phyloP scores from a whole-genome alignment of 1,139 yeast species.

The Candida tropicalis region DNA sequence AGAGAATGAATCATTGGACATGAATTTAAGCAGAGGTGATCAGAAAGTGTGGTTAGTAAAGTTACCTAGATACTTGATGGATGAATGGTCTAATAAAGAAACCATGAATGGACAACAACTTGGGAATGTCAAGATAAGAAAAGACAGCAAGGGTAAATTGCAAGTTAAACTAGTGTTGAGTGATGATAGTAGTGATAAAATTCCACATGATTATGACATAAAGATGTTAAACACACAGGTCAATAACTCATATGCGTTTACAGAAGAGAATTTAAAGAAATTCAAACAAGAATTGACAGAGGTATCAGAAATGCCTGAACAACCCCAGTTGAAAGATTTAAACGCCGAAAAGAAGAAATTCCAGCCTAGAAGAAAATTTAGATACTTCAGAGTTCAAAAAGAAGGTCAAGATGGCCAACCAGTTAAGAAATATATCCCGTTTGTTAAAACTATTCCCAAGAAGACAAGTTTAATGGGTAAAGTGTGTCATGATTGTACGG shows the following conservation, averaged over 20 bases:
- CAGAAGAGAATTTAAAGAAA: constrained; percentile 79
- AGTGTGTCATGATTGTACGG: constrained; percentile 89
- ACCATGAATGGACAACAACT: constrained; percentile 70
- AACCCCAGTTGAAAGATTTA: constrained; percentile 40
- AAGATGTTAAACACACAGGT: constrained; percentile 77
- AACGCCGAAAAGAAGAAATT: constrained; percentile 32
- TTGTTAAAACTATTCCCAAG: constrained; percentile 80
- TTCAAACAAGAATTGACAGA: constrained; percentile 62
- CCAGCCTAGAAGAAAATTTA: constrained; percentile 25
- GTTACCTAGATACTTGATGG: constrained; percentile 84
- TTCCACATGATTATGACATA: constrained; percentile 86
- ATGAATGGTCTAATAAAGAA: constrained; percentile 72
- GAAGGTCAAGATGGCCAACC: constrained; percentile 22
- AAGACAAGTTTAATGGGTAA: constrained; percentile 86
- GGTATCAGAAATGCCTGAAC: constrained; percentile 51
- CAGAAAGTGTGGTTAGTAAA: constrained; percentile 91
- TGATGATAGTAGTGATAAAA: constrained; percentile 35
- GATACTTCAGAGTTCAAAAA: constrained; percentile 33
- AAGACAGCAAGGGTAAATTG: constrained; percentile 43
- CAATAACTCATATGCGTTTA: constrained; percentile 84
- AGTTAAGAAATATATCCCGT: constrained; percentile 59
- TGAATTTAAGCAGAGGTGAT: constrained; percentile 54
- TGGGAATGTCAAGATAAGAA: constrained; percentile 77
- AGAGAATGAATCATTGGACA: constrained; percentile 62
- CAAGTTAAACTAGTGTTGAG: constrained; percentile 63